Evolutionary conservation across 225 moss, liverwort and hornwort species (phyloP).

Genomic region (Climacium dendroides): DNA sequence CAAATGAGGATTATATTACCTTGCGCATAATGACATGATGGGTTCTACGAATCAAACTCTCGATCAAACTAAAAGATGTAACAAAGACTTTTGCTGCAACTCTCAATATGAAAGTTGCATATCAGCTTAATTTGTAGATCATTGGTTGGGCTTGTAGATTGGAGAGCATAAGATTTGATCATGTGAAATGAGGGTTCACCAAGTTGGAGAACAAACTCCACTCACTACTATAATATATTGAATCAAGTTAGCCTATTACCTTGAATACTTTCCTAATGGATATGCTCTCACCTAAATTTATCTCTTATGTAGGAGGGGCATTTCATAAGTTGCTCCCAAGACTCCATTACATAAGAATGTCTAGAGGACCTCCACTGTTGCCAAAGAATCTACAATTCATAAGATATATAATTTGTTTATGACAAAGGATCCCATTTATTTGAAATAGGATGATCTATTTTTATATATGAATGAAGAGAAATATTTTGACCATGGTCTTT

Average conservation of each 20-base stretch:
- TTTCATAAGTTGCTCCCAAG: too few relatives aligned
- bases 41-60: accelerated
- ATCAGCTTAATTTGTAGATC: accelerated
- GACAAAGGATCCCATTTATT: too few relatives aligned
- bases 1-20: not conserved
- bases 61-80: not conserved
- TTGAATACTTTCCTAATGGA: accelerated
- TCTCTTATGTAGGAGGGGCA: too few relatives aligned
- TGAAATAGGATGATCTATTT: too few relatives aligned
- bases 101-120: not conserved
- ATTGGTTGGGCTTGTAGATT: not conserved
- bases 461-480: too few relatives aligned
- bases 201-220: not conserved
- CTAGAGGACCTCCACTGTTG: too few relatives aligned
- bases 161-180: not conserved
- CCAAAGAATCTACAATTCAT: too few relatives aligned
- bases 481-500: too few relatives aligned
- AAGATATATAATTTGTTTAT: too few relatives aligned
- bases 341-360: too few relatives aligned
- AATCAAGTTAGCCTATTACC: not conserved
- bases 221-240: not conserved
- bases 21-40: not conserved
- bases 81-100: accelerated
- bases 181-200: accelerated
- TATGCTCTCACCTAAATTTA: not conserved